Percentiles rank a stretch among this genome's conserved stretches.
Evolutionary conservation across 257 asterid species (phyloP).

Genomic region (Nicotiana tabacum): DNA sequence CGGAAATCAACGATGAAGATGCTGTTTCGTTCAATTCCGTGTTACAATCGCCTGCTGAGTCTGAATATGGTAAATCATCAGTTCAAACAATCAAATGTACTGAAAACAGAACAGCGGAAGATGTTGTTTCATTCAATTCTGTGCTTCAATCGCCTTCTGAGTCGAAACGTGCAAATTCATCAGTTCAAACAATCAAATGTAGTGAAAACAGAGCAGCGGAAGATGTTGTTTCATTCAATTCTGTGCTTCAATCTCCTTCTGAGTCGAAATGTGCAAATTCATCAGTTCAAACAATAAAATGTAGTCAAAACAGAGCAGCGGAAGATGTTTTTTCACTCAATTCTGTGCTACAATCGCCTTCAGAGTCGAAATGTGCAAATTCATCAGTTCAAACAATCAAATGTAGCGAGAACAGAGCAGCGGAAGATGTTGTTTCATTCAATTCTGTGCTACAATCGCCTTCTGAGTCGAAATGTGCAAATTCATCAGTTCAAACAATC

Average conservation of each 20-base stretch:
- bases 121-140: constrained; percentile 7
- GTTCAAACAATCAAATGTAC: constrained; percentile 18
- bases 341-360: constrained; percentile 1
- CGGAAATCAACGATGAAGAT: constrained; percentile 12
- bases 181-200: constrained; percentile 19
- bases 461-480: constrained; percentile 7
- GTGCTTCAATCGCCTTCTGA: constrained; percentile 4
- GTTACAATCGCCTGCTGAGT: constrained; percentile 18
- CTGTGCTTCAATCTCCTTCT: constrained; percentile 10
- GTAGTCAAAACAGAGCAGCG: neutral
- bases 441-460: constrained; percentile 14
- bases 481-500: constrained; percentile 17
- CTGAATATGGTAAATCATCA: constrained; percentile 11
- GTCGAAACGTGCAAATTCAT: constrained; percentile 6
- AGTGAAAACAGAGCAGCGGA: constrained; percentile 18
- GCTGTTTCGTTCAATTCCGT: constrained; percentile 23
- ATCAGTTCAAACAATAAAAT: constrained; percentile 20
- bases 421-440: neutral
- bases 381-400: constrained; percentile 19
- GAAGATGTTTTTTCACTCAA: neutral
- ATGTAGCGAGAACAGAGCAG: neutral
- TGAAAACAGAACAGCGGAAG: neutral
- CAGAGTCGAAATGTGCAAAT: neutral
- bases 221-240: constrained; percentile 4
- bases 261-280: constrained; percentile 6